Conservation (phyloP, 176 grass and related monocot species). For the bread wheat (Triticum aestivum) region IWGSC_CS_RefSeq_v2.1 NC_057813.1:373361413-373361912, state of each 20-base stretch:
- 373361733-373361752: neutral
- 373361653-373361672: conserved; percentile 32
- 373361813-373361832: conserved; percentile 18
- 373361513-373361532: conserved; percentile 37
- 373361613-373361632: conserved; percentile 31
- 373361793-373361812: conserved; percentile 17
- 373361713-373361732: conserved; percentile 25
- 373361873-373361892: conserved; percentile 20
- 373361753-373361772: conserved; percentile 13
- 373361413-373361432: neutral
- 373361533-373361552: neutral
- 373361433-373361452: neutral
- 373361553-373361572: neutral
- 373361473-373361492: conserved; percentile 15
- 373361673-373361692: conserved; percentile 18
- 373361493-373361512: conserved; percentile 33
- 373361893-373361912: conserved; percentile 55
- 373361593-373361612: neutral
- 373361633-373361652: conserved; percentile 5
- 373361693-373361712: neutral
- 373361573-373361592: neutral
- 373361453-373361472: conserved; percentile 14
- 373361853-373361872: neutral
- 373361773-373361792: conserved; percentile 26
- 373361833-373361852: neutral